A percentile compares a stretch with the other conserved stretches of the same genome.
phyloP scores from a whole-genome alignment of 2,329 filamentous ascomycete genomes.

The Scedosporium apiospermum region DNA sequence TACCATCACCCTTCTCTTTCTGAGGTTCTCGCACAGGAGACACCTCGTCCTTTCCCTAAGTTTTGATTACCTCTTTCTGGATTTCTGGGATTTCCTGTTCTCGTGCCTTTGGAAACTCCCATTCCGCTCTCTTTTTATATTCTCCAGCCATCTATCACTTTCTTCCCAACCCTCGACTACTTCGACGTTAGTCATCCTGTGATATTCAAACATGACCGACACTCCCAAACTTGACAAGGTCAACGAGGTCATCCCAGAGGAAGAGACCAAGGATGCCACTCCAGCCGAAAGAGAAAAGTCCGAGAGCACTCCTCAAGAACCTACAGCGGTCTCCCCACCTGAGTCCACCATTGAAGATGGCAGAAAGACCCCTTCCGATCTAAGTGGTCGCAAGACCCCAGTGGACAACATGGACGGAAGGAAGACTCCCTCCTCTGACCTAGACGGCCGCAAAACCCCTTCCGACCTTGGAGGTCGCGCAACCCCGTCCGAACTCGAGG shows the following conservation, averaged over 20 bases:
- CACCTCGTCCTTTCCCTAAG: not conserved
- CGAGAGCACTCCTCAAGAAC: not conserved
- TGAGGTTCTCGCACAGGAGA: not conserved
- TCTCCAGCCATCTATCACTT: too few relatives aligned
- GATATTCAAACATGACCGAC: not conserved
- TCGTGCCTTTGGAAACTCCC: not conserved
- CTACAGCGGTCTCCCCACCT: not conserved
- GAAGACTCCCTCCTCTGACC: not conserved
- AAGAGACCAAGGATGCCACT: not conserved
- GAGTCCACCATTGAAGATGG: not conserved
- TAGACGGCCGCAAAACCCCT: not conserved
- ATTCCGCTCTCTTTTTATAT: not conserved
- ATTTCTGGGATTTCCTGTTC: not conserved
- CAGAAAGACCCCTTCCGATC: not conserved
- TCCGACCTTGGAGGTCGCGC: not conserved
- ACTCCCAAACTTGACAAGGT: not conserved
- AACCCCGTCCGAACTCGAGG: conserved; percentile 2
- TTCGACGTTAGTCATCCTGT: not conserved
- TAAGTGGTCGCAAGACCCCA: not conserved
- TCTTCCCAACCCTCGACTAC: not conserved
- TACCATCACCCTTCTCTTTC: not conserved
- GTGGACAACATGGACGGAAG: too few relatives aligned
- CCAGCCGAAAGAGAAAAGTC: not conserved
- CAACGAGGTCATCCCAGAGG: not conserved
- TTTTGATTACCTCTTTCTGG: not conserved